Base-by-base conservation (phyloP, 2,329 filamentous ascomycete species). In the Exserohilum turcica region DNA sequence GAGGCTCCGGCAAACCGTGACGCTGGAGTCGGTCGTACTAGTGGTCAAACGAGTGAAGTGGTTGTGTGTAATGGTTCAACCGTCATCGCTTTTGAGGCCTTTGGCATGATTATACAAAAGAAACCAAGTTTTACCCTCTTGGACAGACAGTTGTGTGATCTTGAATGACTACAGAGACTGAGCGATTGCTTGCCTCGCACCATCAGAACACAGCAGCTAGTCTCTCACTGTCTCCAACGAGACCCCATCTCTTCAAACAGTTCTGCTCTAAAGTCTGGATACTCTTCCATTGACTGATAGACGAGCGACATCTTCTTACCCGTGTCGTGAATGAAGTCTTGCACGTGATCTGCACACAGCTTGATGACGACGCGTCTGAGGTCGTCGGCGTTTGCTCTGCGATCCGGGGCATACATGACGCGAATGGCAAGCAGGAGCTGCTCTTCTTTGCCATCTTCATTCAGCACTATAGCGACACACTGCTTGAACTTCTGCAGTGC, bases 331-430 rank as follows among this genome's bases (percentile, higher is more conserved):
- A 70, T 66, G 48, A 66, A 67, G 12, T 58, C 60, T 28, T 68
- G 62, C 12, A 68, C 60, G 33, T 71, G 66, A 32, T 69, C 58
- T n/a, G 68, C 67, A 27, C 67, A 71, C 10, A 70, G 59, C 48
- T 54, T 67, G 7, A 71, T 51, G 12, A 61, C 62, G 9, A 62
- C 56, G 2, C 43, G 57, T 13, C 59, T 54, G 6, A 71, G 51
- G 15, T 64, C 60, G 27, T 70, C 57, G 13, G 58, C 64, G 43
- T 63, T 66, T 21, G 58, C 57, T 18, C 52, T 52, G 10, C 65
- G 60, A 8, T 60, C 61, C 6, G 65, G 58, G 10, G 64, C 59
- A 29, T 70, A 71, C 4, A 70, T 67, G 7, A 62, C 54, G 10
- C 64, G 61, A 8, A 70, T 62, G 7, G 67, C 61, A 27, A 61